phyloP scores from a whole-genome alignment of 2,329 filamentous ascomycete species.

The Trichoderma sp. region DNA sequence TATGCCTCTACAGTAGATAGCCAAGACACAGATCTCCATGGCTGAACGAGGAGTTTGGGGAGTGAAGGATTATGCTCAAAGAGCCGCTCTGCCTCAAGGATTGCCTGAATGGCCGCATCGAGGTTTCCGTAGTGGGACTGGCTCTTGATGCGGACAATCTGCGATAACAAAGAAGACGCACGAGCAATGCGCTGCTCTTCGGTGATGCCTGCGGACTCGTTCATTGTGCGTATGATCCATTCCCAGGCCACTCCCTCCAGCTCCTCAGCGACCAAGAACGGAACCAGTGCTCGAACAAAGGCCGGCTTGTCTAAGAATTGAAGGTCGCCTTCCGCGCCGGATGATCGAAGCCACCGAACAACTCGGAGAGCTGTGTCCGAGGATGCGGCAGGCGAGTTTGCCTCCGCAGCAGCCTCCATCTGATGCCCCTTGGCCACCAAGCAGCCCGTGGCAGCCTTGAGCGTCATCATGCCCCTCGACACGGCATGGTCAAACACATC shows the following conservation, averaged over 20 bases:
- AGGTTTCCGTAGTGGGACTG: slow-evolving; percentile 44
- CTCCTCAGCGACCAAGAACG: slow-evolving; percentile 55
- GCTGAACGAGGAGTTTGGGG: slow-evolving; percentile 39
- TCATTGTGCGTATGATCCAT: slow-evolving; percentile 51
- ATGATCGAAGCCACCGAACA: slow-evolving; percentile 55
- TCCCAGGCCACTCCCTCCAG: slow-evolving; percentile 54
- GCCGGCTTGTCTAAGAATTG: slow-evolving; percentile 45
- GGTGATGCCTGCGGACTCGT: slow-evolving; percentile 28
- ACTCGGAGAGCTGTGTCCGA: slow-evolving; percentile 52
- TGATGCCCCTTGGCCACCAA: slow-evolving; percentile 50
- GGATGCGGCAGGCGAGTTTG: slow-evolving; percentile 36
- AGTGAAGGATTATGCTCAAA: slow-evolving; percentile 41
- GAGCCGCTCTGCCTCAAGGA: slow-evolving; percentile 49
- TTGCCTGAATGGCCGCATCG: slow-evolving; percentile 51
- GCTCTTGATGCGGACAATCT: slow-evolving; percentile 47
- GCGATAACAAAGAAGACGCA: slow-evolving; percentile 38
- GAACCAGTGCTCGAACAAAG: slow-evolving; percentile 45
- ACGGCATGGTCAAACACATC: slow-evolving; percentile 59
- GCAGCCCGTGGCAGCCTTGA: slow-evolving; percentile 55
- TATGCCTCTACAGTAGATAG: slow-evolving; percentile 53
- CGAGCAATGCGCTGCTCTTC: slow-evolving; percentile 31
- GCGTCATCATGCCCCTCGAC: slow-evolving; percentile 57
- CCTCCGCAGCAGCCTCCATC: slow-evolving; percentile 32
- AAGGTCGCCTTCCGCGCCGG: slow-evolving; percentile 49
- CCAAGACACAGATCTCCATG: slow-evolving; percentile 54